A percentile compares a stretch with the other conserved stretches of the same genome.
phyloP scores from a whole-genome alignment of 441 rosid genomes.

The Pelargonium citronellum region DNA sequence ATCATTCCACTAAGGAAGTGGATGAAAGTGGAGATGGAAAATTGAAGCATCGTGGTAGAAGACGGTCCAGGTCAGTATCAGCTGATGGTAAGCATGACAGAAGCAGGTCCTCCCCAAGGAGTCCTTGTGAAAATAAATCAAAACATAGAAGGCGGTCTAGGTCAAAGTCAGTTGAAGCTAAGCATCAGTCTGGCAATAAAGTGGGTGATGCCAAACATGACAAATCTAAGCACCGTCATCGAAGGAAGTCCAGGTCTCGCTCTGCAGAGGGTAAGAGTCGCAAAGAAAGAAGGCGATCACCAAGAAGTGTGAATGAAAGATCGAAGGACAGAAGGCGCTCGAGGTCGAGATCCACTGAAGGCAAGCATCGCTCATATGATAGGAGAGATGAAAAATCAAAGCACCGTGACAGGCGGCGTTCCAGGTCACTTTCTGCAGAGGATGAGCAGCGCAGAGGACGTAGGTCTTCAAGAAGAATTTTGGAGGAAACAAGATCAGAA shows the following conservation, averaged over 20 bases:
- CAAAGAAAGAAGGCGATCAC: slow-evolving; percentile 9
- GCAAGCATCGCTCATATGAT: slow-evolving; percentile 13
- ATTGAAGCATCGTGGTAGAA: slow-evolving; percentile 14
- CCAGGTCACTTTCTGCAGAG: slow-evolving; percentile 6
- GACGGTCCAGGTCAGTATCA: slow-evolving; percentile 25
- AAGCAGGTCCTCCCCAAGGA: slow-evolving; percentile 10
- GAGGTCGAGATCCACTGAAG: slow-evolving; percentile 10
- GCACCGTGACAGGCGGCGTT: slow-evolving; percentile 13
- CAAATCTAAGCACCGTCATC: slow-evolving; percentile 15
- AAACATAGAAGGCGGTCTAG: slow-evolving; percentile 19
- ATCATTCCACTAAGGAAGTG: slow-evolving; percentile 13
- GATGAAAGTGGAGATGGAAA: slow-evolving; percentile 18
- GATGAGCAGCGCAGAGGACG: background rate
- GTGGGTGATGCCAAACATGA: slow-evolving; percentile 13
- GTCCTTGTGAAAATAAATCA: slow-evolving; percentile 12
- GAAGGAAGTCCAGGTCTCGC: slow-evolving; percentile 12
- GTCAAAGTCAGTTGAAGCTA: slow-evolving; percentile 19
- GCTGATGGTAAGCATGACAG: slow-evolving; percentile 14
- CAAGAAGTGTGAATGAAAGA: slow-evolving; percentile 1
- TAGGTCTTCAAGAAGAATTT: slow-evolving; percentile 4
- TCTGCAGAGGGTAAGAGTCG: slow-evolving; percentile 30
- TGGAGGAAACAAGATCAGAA: slow-evolving; percentile 10
- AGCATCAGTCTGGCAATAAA: slow-evolving; percentile 10
- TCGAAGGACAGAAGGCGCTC: slow-evolving; percentile 8
- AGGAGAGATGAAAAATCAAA: slow-evolving; percentile 12